Evolutionary conservation across 2,329 filamentous ascomycete genomes (phyloP), one percentile per base, ranked within the genome.

Genomic region (Spiromastix sp.): DNA sequence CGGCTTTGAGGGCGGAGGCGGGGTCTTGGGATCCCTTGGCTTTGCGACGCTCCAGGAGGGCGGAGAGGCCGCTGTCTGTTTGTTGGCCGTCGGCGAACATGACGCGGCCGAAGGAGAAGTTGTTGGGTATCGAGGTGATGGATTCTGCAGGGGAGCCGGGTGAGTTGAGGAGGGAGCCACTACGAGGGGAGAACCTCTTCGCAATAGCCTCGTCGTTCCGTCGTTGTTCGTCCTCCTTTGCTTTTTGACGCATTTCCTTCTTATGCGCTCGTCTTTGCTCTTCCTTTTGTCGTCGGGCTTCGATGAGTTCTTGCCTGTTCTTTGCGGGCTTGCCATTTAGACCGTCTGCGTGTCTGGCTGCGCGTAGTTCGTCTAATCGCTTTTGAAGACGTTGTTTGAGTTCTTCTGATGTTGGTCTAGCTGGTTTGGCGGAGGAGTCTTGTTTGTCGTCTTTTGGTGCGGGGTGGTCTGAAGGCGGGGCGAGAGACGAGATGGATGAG

Each of bases 61-160:
- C 65, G 4, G 67, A 66, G 12, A 83, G 69, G 38, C 79, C 77
- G 41, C 84, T 74, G 33, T 89, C 84, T 32, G 93, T 70, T 43
- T 81, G 73, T 34, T 85, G 74, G 25, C 89, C 89, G 54, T 96
- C 89, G 4, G 75, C 75, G 56, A 96, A 98, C 8, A 85, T 78
- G n/a, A 98, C 78, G 22, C 85, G 80, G 20, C 87, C 86, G 57
- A 96, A 98, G 4, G 85, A 77, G 55, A 94, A 93, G 63, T 80
- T 83, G 52, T 77, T 79, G 43, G 71, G 52, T 34, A 49, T 50
- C 5, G 52, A 50, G 10, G 53, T 47, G 39, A 57, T 54, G 1
- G 57, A 60, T 17, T 63, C 52, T 18, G 56, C 54, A n/a, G 70
- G 67, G 25, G 69, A 70, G 30, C 65, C 63, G 5, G 70, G 68